These are phyloP conservation scores for Poa pratensis DNA, from an alignment of 176 grass and related monocot species.

Conservation along the genomic window DNA sequence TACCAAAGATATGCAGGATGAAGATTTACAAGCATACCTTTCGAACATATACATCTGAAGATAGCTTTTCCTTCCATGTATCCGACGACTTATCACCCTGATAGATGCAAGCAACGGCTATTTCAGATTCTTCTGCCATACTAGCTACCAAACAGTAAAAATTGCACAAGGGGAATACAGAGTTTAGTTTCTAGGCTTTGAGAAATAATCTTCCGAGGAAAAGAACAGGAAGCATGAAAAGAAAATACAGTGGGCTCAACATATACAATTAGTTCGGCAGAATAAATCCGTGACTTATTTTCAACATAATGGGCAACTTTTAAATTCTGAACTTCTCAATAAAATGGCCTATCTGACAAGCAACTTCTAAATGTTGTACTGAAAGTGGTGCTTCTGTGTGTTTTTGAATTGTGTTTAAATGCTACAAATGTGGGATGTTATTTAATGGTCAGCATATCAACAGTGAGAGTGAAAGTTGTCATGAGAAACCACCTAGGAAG, in stretches of 20 bases:
- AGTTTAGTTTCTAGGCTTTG: background rate
- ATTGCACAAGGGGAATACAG: constrained; percentile 6
- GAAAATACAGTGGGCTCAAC: constrained; percentile 14
- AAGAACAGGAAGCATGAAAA: constrained; percentile 32
- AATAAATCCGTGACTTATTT: background rate
- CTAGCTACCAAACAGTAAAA: constrained; percentile 1
- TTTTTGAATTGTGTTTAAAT: background rate
- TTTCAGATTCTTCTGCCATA: constrained; percentile 28
- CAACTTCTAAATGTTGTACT: background rate
- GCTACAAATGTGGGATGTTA: background rate
- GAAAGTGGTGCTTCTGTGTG: background rate
- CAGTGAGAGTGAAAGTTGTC: background rate
- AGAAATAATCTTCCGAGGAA: background rate
- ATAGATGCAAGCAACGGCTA: constrained; percentile 45
- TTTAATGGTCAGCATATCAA: constrained; percentile 27
- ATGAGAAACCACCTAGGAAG: background rate
- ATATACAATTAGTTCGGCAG: constrained; percentile 13
- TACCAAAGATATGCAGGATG: too few relatives aligned
- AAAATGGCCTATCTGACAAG: background rate
- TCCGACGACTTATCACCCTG: constrained; percentile 53
- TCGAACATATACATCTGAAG: constrained; percentile 71
- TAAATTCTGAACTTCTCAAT: background rate
- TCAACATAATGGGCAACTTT: background rate
- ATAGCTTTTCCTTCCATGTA: constrained; percentile 77
- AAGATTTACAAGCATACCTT: constrained; percentile 49